Evolutionary conservation across 305 asterid species (phyloP).

Genomic region (Plantago rigida): DNA sequence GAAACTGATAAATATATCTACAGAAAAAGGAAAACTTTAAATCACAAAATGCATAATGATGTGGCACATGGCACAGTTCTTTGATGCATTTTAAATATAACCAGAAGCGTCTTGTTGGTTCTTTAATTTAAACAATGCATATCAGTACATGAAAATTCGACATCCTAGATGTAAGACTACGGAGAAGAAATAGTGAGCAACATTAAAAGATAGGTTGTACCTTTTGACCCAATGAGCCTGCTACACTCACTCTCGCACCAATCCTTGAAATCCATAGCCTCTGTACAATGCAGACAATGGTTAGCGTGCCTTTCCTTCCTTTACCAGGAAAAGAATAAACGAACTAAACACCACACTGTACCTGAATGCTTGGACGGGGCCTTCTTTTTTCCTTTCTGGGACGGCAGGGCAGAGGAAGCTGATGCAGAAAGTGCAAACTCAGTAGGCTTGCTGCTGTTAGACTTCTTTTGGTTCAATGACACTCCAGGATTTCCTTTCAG

Average conservation of each 20-base stretch:
- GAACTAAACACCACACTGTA: constrained; percentile 16
- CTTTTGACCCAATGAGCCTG: constrained; percentile 68
- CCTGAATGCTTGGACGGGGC: constrained; percentile 60
- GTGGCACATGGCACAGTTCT: no score
- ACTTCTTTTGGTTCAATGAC: constrained; percentile 52
- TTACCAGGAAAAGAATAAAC: background rate
- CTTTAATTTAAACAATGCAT: background rate
- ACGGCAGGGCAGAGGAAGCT: constrained; percentile 26
- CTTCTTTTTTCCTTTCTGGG: constrained; percentile 50
- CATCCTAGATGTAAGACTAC: background rate
- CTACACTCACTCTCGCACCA: constrained; percentile 93
- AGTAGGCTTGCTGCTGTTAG: constrained; percentile 41
- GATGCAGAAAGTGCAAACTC: constrained; percentile 44
- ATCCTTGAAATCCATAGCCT: constrained; percentile 75
- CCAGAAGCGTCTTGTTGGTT: no score
- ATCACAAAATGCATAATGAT: no score
- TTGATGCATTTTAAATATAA: no score
- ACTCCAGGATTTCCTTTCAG: constrained; percentile 48
- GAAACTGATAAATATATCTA: no score
- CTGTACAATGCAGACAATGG: constrained; percentile 37
- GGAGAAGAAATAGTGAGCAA: constrained; percentile 11
- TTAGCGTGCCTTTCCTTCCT: constrained; percentile 8
- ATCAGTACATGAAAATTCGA: constrained; percentile 3
- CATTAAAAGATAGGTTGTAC: constrained; percentile 27
- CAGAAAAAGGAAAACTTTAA: no score